Conservation (phyloP, 352 stramenopile species). For the Globisporangium uncinulatum region DNA sequence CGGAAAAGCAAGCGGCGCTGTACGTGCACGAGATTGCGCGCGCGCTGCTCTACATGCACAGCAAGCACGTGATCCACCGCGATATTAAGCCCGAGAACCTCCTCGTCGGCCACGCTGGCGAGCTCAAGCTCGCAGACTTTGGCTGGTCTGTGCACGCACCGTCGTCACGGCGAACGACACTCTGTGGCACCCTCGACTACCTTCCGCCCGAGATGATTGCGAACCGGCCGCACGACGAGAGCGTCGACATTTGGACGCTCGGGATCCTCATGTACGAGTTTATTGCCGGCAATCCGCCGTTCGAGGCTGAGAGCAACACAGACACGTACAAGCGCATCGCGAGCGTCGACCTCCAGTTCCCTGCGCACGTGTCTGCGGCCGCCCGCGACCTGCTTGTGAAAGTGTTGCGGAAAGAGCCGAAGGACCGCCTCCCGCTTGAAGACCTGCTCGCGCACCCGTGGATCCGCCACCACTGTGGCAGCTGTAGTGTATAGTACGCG, state of each 20-base stretch:
- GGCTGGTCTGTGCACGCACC: constrained; percentile 99
- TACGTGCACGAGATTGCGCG: constrained; percentile 95
- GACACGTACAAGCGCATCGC: constrained; percentile 98
- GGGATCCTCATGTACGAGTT: constrained; percentile 99
- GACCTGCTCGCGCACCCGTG: constrained; percentile 95
- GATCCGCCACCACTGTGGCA: constrained; percentile 79
- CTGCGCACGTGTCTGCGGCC: constrained; percentile 84
- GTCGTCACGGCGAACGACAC: constrained; percentile 93
- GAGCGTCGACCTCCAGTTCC: constrained; percentile 96
- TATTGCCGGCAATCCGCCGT: constrained; percentile 95
- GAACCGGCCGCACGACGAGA: constrained; percentile 95
- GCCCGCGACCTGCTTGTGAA: constrained; percentile 94
- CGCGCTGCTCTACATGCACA: constrained; percentile 97
- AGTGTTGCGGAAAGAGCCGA: constrained; percentile 94
- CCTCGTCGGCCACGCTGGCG: constrained; percentile 90
- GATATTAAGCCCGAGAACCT: constrained; percentile 99
- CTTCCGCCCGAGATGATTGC: constrained; percentile 99
- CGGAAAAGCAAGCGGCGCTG: constrained; percentile 87
- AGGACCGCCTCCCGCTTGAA: constrained; percentile 89
- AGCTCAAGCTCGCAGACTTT: constrained; percentile 99
- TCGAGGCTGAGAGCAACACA: constrained; percentile 94
- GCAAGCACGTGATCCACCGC: constrained; percentile 99
- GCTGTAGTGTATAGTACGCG: not conserved
- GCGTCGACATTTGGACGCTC: constrained; percentile 97
- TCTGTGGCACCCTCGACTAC: constrained; percentile 99